Percentiles rank a stretch among this genome's conserved stretches.
These are phyloP conservation scores for Tremella mesenterica DNA, from an alignment of 768 basidiomycete genomes.

Conservation along the genomic window DNA sequence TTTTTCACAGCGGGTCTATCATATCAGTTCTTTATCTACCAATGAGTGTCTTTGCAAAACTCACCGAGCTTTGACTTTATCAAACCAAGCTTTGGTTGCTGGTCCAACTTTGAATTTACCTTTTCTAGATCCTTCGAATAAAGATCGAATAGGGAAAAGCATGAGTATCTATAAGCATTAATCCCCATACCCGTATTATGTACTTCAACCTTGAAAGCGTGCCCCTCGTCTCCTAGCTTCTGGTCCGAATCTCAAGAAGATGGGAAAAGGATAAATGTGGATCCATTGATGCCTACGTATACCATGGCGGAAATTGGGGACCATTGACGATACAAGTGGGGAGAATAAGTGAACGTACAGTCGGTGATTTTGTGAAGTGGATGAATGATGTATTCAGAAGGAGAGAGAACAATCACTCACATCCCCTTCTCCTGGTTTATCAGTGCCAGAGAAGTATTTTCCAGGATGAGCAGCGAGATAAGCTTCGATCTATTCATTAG, in stretches of 20 bases:
- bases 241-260: too few species aligned
- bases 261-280: not conserved
- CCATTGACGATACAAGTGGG: not conserved
- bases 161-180: slow-evolving; percentile 32
- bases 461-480: slow-evolving; percentile 20
- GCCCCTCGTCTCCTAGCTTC: too few species aligned
- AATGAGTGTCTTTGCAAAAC: not conserved
- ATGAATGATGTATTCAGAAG: too few species aligned
- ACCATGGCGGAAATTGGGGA: too few species aligned
- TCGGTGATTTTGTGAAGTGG: not conserved
- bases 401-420: slow-evolving; percentile 13
- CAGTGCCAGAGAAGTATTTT: slow-evolving; percentile 32
- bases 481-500: slow-evolving; percentile 27
- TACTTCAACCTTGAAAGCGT: not conserved
- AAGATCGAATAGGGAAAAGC: slow-evolving; percentile 32
- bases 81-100: slow-evolving; percentile 23
- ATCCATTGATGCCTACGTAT: not conserved
- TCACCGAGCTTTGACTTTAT: slow-evolving; percentile 29
- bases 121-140: slow-evolving; percentile 22
- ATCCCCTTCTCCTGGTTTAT: slow-evolving; percentile 36
- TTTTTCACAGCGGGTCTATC: slow-evolving; percentile 31
- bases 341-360: not conserved
- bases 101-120: slow-evolving; percentile 22
- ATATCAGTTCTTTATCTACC: not conserved
- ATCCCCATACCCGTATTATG: not conserved